These are phyloP conservation scores for Anthracocystis walkeri DNA, from an alignment of 1,284 basidiomycete genomes.

Conservation along the genomic window DNA sequence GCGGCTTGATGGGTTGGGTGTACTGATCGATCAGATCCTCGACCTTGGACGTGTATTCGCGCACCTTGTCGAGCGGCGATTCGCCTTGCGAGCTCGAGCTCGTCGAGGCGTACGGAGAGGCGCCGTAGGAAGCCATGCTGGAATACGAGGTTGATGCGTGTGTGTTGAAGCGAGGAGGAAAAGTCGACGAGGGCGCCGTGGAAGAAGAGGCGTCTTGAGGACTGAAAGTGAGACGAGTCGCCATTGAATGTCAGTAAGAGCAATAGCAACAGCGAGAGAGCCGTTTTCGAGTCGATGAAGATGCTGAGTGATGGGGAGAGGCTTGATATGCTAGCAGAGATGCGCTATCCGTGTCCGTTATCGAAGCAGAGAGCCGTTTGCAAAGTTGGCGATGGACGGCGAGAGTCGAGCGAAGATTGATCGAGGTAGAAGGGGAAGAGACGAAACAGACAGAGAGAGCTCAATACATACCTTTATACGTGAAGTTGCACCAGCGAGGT, in stretches of 20 bases:
- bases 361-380: too few relatives aligned
- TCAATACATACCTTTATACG: too few relatives aligned
- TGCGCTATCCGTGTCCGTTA: too few relatives aligned
- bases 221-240: slow-evolving; percentile 41
- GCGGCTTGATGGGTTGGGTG: slow-evolving; percentile 92
- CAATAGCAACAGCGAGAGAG: background rate
- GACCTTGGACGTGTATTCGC: slow-evolving; percentile 78
- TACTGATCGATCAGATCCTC: slow-evolving; percentile 94
- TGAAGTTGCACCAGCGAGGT: too few relatives aligned
- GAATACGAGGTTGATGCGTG: slow-evolving; percentile 13
- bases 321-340: too few relatives aligned
- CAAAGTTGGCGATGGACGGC: too few relatives aligned
- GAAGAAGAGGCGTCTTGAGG: slow-evolving; percentile 22
- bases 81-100: slow-evolving; percentile 43
- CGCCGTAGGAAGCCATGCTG: slow-evolving; percentile 55
- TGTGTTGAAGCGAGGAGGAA: slow-evolving; percentile 10
- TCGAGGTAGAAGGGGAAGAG: too few relatives aligned
- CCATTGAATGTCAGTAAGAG: slow-evolving; percentile 34
- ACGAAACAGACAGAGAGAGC: too few relatives aligned
- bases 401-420: too few relatives aligned
- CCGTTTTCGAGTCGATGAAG: too few relatives aligned
- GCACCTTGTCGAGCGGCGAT: slow-evolving; percentile 81
- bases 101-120: slow-evolving; percentile 51
- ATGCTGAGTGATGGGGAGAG: background rate
- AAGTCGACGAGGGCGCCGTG: slow-evolving; percentile 13